Evolutionary conservation across 495 filamentous ascomycete genomes (phyloP).

Genomic region (Pseudevernia furfuracea): DNA sequence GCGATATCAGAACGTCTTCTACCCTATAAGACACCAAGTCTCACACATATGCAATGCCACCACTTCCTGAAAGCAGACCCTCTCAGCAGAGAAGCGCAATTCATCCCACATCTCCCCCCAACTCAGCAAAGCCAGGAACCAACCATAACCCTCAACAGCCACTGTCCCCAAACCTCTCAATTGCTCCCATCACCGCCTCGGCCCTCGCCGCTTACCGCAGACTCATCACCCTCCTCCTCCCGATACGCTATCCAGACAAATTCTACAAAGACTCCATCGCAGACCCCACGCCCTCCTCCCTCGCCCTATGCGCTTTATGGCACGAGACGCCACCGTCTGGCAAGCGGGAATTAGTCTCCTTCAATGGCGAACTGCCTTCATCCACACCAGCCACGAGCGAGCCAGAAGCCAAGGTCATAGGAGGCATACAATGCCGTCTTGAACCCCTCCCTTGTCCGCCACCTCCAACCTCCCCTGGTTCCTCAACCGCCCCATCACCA

Average conservation of each 20-base stretch:
- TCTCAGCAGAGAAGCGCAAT: background rate
- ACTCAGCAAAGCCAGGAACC: background rate
- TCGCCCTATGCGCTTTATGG: slow-evolving; percentile 75
- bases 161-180: slow-evolving; percentile 40
- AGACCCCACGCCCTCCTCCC: slow-evolving; percentile 54
- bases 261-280: slow-evolving; percentile 77
- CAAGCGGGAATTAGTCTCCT: slow-evolving; percentile 24
- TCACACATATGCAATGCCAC: too few species aligned
- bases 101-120: background rate
- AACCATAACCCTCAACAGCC: background rate
- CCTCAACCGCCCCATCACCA: slow-evolving; percentile 16
- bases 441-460: slow-evolving; percentile 44
- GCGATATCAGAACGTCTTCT: background rate
- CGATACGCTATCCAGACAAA: slow-evolving; percentile 74
- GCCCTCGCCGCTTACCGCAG: slow-evolving; percentile 69
- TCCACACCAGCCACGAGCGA: slow-evolving; percentile 9
- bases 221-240: slow-evolving; percentile 76
- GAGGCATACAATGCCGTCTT: slow-evolving; percentile 75
- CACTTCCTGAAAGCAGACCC: background rate
- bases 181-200: slow-evolving; percentile 49
- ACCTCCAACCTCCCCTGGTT: slow-evolving; percentile 4
- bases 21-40: background rate
- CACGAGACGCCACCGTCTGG: slow-evolving; percentile 42
- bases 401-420: slow-evolving; percentile 56
- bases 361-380: background rate